Base-by-base conservation (phyloP, 306 rosid genomes). In the Ormosia semicastrata region DNA sequence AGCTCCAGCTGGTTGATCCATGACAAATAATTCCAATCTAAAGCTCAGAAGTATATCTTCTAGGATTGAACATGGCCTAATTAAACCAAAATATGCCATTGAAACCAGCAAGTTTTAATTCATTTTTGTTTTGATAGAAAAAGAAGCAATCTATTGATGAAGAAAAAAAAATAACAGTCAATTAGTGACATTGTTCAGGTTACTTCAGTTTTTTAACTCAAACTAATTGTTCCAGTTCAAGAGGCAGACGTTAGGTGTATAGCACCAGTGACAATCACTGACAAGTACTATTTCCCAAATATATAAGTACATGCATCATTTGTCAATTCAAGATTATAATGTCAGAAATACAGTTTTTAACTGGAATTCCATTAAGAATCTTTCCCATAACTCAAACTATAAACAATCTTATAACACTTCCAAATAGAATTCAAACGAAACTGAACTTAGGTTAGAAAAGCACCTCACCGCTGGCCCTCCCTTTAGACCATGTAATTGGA, bases 401-500 rank as follows among this genome's bases (percentile, higher is more conserved):
- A 47, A 71, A 50, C 11, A 36, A 70, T 36, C 29, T 70, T 56
- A 71, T 17, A 71, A 34, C 59, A 68, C 54, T 68, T 79, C 52
- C 77, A 71, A 34, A 67, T 57, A 33, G 66, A 67, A 67, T 57
- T 44, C 8, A 47, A 60, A 44, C 49, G 47, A 47, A 47, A 13
- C 53, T 7, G 67, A 76, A 70, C 12, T 59, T 32, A 80, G 84
- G 90, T 89, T 85, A 78, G 92, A 86, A 88, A 87, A 85, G 89
- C 88, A 95, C 99, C 99, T 95, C 96, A 78, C 99, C 98, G 9
- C 90, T 92, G 65, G 94, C 92, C 88, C 95, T 88, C 71, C 99
- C 99, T 81, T 88, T 85, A 59, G 93, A 91, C 98, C 97, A 95
- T 65, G 83, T 73, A 77, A 95, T 88, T 76, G 99, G 99, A 89